Evolutionary conservation across 2,329 filamentous ascomycete species (phyloP).

Genomic region (Aaosphaeria arxii): DNA sequence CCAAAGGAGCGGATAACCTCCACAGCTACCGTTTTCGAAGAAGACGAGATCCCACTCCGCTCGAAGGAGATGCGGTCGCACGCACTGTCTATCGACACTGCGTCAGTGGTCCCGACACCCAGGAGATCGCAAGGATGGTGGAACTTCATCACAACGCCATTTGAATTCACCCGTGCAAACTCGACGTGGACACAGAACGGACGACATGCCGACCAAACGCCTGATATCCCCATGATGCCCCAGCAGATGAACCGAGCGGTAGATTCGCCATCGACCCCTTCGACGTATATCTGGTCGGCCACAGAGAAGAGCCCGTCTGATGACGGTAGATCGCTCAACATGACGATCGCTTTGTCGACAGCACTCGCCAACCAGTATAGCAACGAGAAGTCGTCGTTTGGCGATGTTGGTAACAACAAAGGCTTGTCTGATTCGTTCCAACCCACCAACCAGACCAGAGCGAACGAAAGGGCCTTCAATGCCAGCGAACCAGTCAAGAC

Average conservation of each 20-base stretch:
- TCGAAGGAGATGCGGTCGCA: slow-evolving; percentile 18
- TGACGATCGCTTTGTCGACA: neutral
- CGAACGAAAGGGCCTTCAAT: neutral
- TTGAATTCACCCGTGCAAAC: slow-evolving; percentile 43
- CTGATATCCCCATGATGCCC: slow-evolving; percentile 33
- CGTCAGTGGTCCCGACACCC: slow-evolving; percentile 45
- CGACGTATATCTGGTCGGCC: slow-evolving; percentile 22
- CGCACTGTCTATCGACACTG: slow-evolving; percentile 37
- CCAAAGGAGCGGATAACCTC: slow-evolving; percentile 46
- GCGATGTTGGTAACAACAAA: neutral
- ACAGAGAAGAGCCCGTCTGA: slow-evolving; percentile 16
- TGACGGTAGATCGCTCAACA: slow-evolving; percentile 7
- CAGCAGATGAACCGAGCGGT: slow-evolving; percentile 16
- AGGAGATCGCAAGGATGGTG: slow-evolving; percentile 70
- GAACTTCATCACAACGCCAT: slow-evolving; percentile 73
- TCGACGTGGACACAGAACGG: slow-evolving; percentile 32
- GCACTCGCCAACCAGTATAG: neutral
- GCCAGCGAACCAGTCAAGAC: neutral
- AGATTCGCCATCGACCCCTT: slow-evolving; percentile 12
- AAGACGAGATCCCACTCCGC: slow-evolving; percentile 52
- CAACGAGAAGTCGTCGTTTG: neutral
- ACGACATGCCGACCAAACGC: slow-evolving; percentile 19
- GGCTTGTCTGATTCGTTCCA: neutral
- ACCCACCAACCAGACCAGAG: neutral
- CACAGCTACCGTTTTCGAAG: slow-evolving; percentile 67